phyloP scores from a whole-genome alignment of 345 rosid genomes.

The Limnanthes douglasii region DNA sequence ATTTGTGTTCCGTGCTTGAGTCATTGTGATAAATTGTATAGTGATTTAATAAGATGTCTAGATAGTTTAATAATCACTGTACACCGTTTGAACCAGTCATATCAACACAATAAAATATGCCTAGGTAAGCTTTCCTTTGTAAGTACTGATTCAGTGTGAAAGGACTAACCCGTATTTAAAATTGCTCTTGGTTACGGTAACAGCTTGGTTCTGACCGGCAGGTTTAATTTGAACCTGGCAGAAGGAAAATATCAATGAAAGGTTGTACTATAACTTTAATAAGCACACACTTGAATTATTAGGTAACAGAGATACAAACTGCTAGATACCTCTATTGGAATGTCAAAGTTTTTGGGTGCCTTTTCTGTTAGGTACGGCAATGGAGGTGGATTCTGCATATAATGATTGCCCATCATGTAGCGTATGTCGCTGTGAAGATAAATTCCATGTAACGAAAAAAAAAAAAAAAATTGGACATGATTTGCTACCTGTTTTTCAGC shows the following conservation, averaged over 20 bases:
- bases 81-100: too few relatives aligned
- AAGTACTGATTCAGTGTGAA: neutral
- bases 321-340: constrained; percentile 64
- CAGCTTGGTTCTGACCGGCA: constrained; percentile 50
- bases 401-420: neutral
- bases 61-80: too few relatives aligned
- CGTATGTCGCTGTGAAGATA: constrained; percentile 5
- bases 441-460: neutral
- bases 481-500: constrained; percentile 67
- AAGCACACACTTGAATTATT: neutral
- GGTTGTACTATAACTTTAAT: neutral
- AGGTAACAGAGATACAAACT: neutral
- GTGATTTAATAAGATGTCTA: too few relatives aligned
- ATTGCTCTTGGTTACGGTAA: constrained; percentile 68
- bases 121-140: too few relatives aligned
- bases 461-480: neutral
- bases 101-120: too few relatives aligned
- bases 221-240: constrained; percentile 76
- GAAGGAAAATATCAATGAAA: constrained; percentile 2
- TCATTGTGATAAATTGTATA: too few relatives aligned
- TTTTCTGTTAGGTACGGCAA: constrained; percentile 74
- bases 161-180: constrained; percentile 67
- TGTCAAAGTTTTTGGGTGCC: constrained; percentile 64
- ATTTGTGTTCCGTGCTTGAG: too few relatives aligned
- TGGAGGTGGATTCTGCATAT: constrained; percentile 85